Evolutionary conservation across 2,329 filamentous ascomycete genomes (phyloP), one percentile per base, ranked within the genome.

Genomic region (Gnomoniopsis smithogilvyi): DNA sequence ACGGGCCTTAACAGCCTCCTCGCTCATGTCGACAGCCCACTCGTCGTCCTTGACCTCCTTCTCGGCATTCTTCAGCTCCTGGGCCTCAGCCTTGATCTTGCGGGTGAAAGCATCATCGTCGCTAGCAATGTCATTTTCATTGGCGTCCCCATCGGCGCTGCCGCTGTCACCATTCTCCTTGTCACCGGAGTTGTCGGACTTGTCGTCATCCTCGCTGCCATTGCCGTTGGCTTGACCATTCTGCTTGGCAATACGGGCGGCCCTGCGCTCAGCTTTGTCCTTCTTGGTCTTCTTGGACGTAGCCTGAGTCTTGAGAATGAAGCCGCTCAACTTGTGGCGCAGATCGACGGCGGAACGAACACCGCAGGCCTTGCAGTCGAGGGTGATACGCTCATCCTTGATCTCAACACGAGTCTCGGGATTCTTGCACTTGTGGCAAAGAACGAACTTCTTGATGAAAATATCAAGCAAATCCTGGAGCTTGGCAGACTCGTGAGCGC

Each of bases 341-440:
- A 93, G 82, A 70, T 98, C 94, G 58, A 96, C 94, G 64, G 95
- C 89, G 66, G 90, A 90, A 71, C 92, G 92, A 77, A 96, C 90
- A 72, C 95, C 95, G 73, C 95, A 99, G 64, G 95, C 95, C 81
- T 99, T 99, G 89, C 95, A 99, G 79, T 99, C 95, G 67, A 98
- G 87, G 64, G 91, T 78, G 74, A 99, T 98, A 73, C 84, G 87
- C 57, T 90, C 91, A 69, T 97, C 93, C 79, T 96, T 97, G 83
- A 98, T 92, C 72, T 90, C 86, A 71, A 98, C 89, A 66, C 96
- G 93, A 66, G 95, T 99, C 83, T 99, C 95, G 38, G 95, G 95
- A 76, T 99, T 99, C 87, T 96, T 96, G 89, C 95, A 99, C 76
- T 96, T 94, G 82, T 96, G 96, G 90, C 95, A 99, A 65, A 99